Evolutionary conservation across 306 rosid species (phyloP).

Genomic region (Sindora glabra): DNA sequence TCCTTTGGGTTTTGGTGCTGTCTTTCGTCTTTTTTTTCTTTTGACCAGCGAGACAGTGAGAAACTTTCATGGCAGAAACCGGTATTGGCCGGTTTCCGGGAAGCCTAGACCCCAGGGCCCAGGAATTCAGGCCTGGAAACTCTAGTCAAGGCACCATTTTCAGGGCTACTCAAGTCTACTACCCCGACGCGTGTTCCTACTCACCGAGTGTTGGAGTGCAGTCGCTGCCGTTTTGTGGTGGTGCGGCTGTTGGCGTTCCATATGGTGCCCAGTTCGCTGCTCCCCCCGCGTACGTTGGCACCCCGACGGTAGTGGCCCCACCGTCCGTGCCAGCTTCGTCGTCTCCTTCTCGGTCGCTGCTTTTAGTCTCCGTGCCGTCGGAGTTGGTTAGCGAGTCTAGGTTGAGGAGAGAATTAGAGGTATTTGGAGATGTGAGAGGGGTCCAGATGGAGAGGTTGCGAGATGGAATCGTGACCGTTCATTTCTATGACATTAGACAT

Average conservation of each 20-base stretch:
- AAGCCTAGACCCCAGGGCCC: conserved; percentile 60
- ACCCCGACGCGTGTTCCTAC: conserved; percentile 25
- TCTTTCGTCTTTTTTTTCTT: background rate
- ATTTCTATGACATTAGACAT: conserved; percentile 66
- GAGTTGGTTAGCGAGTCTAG: conserved; percentile 34
- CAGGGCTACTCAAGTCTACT: conserved; percentile 22
- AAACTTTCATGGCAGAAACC: conserved; percentile 52
- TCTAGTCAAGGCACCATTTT: background rate
- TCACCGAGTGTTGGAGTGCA: conserved; percentile 13
- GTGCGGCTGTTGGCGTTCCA: conserved; percentile 2
- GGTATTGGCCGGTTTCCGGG: conserved; percentile 45
- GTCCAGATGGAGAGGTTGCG: conserved; percentile 50
- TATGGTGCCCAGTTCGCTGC: background rate
- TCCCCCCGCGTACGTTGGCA: conserved; percentile 17
- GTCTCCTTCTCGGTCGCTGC: conserved; percentile 53
- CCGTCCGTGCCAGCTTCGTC: conserved; percentile 9
- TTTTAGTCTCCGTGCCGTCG: conserved; percentile 35
- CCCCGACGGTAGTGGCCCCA: background rate
- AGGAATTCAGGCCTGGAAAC: conserved; percentile 61
- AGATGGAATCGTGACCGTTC: conserved; percentile 60
- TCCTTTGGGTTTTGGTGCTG: background rate
- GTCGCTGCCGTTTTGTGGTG: conserved; percentile 19
- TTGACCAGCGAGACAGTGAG: too few relatives aligned
- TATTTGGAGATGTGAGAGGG: conserved; percentile 65
- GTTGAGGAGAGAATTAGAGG: conserved; percentile 43